Evolutionary conservation across 257 asterid species (phyloP).

Genomic region (Nicotiana tomentosiformis): DNA sequence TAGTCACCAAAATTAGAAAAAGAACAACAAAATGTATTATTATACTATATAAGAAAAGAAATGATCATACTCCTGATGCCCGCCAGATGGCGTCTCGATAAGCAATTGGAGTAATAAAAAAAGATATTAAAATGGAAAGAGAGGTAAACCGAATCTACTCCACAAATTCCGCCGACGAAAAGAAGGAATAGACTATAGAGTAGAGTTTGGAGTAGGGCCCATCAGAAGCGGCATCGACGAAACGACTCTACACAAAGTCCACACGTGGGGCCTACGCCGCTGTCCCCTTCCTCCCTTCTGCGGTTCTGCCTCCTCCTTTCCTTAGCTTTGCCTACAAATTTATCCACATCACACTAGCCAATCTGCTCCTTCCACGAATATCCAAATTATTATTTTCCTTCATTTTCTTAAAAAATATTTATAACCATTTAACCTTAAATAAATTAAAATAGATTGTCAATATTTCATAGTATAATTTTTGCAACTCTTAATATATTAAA

Average conservation of each 20-base stretch:
- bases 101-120: background rate
- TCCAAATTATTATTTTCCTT: too few relatives aligned
- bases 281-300: constrained; percentile 31
- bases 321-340: background rate
- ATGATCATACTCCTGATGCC: background rate
- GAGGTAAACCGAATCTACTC: constrained; percentile 24
- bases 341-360: background rate
- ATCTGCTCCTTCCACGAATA: background rate
- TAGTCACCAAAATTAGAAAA: too few relatives aligned
- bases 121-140: background rate
- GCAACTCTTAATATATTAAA: too few relatives aligned
- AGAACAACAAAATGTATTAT: too few relatives aligned
- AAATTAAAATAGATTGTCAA: too few relatives aligned
- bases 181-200: background rate
- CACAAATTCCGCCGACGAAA: constrained; percentile 44
- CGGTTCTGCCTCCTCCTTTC: constrained; percentile 13
- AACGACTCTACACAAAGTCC: background rate
- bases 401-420: too few relatives aligned
- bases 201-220: constrained; percentile 16
- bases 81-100: background rate
- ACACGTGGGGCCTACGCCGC: constrained; percentile 23
- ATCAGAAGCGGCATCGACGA: constrained; percentile 28
- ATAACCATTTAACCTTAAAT: background rate
- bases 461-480: too few relatives aligned
- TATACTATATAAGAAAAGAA: too few relatives aligned